These are phyloP conservation scores for Penicillium psychrosexuale DNA, from an alignment of 2,329 filamentous ascomycete species.

Conservation along the genomic window DNA sequence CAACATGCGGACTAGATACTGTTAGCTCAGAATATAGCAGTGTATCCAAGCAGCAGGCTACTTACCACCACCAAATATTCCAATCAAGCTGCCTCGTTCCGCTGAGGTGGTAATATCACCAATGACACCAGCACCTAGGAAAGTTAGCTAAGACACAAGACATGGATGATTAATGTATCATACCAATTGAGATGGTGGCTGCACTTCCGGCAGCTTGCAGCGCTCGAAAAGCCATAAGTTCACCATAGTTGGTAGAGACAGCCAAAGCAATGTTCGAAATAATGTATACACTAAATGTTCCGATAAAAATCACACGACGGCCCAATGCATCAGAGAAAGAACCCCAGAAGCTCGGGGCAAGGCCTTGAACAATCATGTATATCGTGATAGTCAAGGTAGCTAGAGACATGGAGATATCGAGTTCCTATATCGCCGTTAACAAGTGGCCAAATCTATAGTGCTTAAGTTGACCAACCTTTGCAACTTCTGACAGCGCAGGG, in stretches of 20 bases:
- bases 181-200: constrained; percentile 50
- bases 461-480: constrained; percentile 16
- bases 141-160: neutral
- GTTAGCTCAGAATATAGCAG: constrained; percentile 1
- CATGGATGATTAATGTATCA: neutral
- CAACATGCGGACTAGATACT: constrained; percentile 37
- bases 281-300: constrained; percentile 49
- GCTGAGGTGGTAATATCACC: constrained; percentile 39
- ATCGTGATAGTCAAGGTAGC: constrained; percentile 39
- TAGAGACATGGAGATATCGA: constrained; percentile 28
- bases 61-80: constrained; percentile 40
- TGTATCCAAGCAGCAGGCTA: neutral
- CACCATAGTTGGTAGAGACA: constrained; percentile 43
- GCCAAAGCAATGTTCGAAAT: constrained; percentile 48
- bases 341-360: constrained; percentile 51
- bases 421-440: constrained; percentile 11
- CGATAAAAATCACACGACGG: constrained; percentile 46
- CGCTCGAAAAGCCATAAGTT: constrained; percentile 47
- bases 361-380: constrained; percentile 53
- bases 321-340: constrained; percentile 50
- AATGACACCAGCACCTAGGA: constrained; percentile 40
- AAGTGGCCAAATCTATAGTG: neutral
- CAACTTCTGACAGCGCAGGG: constrained; percentile 37
- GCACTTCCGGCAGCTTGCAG: constrained; percentile 51
- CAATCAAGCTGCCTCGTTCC: constrained; percentile 42